Conservation (phyloP, 2,329 filamentous ascomycete species). For the Apiospora phragmitis region DNA sequence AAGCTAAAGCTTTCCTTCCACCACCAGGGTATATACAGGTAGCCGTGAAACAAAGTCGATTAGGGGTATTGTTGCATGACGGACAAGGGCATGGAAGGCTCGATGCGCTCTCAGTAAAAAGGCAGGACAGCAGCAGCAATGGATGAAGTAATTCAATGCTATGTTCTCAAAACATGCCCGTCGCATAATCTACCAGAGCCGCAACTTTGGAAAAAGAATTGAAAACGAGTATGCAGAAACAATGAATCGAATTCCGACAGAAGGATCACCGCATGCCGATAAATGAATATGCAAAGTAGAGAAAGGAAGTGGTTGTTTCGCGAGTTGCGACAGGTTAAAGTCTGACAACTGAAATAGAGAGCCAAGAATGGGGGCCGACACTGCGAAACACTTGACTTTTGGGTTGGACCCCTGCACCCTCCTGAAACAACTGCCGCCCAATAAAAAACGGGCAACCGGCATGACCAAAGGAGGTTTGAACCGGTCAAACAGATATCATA, state of each 20-base stretch:
- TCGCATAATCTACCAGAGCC: background rate
- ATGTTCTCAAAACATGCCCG: background rate
- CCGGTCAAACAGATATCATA: background rate
- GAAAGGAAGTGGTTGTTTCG: background rate
- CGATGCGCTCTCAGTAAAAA: background rate
- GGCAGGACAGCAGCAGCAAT: background rate
- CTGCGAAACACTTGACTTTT: conserved; percentile 4
- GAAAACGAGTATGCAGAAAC: background rate
- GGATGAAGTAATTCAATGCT: background rate
- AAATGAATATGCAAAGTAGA: background rate
- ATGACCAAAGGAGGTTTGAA: background rate
- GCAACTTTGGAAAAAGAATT: background rate
- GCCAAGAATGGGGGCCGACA: background rate
- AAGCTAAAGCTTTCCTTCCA: background rate
- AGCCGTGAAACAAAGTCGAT: background rate
- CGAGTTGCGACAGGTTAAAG: background rate
- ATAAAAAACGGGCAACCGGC: background rate
- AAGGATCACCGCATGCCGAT: background rate
- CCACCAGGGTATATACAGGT: conserved; percentile 4
- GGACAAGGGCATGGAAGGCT: background rate
- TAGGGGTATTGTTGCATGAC: background rate
- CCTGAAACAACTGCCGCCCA: conserved; percentile 1
- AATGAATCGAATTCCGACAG: background rate
- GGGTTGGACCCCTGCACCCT: background rate
- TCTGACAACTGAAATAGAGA: background rate